Evolutionary conservation across 768 basidiomycete genomes (phyloP).

Genomic region (Mrakia gelida): DNA sequence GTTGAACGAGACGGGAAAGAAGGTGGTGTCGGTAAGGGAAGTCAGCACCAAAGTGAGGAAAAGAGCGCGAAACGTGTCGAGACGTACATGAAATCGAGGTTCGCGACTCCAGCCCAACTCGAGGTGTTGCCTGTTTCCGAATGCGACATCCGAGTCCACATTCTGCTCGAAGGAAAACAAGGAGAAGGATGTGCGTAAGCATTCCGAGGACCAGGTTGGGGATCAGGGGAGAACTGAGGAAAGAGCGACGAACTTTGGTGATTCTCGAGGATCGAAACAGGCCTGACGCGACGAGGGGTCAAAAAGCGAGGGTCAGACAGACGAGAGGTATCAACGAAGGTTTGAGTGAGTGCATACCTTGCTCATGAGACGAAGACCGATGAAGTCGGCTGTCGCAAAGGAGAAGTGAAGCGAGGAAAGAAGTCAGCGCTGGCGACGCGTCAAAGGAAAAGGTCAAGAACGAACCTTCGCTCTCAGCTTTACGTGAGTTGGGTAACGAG

Average conservation of each 20-base stretch:
- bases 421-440: background rate
- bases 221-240: background rate
- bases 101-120: constrained; percentile 34
- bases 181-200: background rate
- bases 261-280: constrained; percentile 76
- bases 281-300: constrained; percentile 49
- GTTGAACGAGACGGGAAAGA: background rate
- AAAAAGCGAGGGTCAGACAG: background rate
- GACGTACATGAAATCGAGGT: constrained; percentile 56
- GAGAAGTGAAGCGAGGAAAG: background rate
- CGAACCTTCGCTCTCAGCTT: constrained; percentile 72
- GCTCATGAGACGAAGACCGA: constrained; percentile 75
- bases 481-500: constrained; percentile 69
- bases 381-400: constrained; percentile 63
- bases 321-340: background rate
- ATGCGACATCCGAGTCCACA: constrained; percentile 64
- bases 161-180: constrained; percentile 48
- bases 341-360: constrained; percentile 30
- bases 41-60: background rate
- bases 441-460: background rate
- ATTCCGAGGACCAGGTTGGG: background rate
- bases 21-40: background rate
- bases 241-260: constrained; percentile 55
- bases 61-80: background rate
- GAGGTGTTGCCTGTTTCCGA: constrained; percentile 51